Evolutionary conservation across 2,329 filamentous ascomycete genomes (phyloP).

Genomic region (Pseudocercospora pini-densiflorae): DNA sequence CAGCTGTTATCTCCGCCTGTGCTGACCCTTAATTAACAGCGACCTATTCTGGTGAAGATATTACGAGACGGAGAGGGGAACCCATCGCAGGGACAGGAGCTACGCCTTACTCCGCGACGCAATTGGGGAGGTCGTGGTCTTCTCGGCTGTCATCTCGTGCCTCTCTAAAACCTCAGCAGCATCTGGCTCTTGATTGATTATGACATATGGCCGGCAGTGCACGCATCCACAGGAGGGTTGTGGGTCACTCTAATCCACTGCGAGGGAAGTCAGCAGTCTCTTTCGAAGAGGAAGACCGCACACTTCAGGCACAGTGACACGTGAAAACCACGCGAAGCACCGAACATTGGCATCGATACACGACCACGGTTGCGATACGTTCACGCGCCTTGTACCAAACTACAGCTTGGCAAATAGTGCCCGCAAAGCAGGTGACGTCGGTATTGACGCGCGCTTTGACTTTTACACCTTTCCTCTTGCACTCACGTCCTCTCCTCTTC

Average conservation of each 20-base stretch:
- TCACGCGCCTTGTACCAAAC: neutral
- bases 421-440: slow-evolving; percentile 4
- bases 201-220: neutral
- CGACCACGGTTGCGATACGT: neutral
- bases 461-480: slow-evolving; percentile 1
- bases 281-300: neutral
- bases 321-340: slow-evolving; percentile 9
- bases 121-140: slow-evolving; percentile 91
- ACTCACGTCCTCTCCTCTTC: neutral
- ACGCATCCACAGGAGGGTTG: neutral
- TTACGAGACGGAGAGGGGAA: slow-evolving; percentile 66
- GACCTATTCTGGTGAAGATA: slow-evolving; percentile 69
- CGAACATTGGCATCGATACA: neutral
- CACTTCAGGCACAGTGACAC: neutral
- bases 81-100: slow-evolving; percentile 62
- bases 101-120: slow-evolving; percentile 75
- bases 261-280: neutral
- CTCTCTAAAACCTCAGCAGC: slow-evolving; percentile 58
- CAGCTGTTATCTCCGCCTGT: too few species aligned
- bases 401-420: neutral
- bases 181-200: neutral
- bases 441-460: slow-evolving; percentile 3
- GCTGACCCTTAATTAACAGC: slow-evolving; percentile 53
- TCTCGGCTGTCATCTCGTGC: slow-evolving; percentile 88
- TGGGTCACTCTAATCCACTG: neutral